phyloP scores from a whole-genome alignment of 2,329 filamentous ascomycete genomes.

The Fusarium solani-melongenae region DNA sequence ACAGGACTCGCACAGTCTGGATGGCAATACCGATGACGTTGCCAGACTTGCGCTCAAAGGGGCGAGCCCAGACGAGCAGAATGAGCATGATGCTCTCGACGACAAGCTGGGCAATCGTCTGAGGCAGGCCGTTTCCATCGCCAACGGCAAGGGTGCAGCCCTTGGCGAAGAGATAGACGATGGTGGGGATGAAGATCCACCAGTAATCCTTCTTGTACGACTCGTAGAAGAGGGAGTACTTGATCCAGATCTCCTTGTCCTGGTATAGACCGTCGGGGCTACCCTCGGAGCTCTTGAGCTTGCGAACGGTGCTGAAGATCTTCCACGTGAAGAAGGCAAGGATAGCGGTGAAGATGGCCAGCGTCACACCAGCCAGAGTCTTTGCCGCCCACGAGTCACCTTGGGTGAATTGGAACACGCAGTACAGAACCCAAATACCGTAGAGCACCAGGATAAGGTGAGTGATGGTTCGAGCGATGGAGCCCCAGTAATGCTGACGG shows the following conservation, averaged over 20 bases:
- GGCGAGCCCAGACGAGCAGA: constrained; percentile 84
- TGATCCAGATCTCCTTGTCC: constrained; percentile 89
- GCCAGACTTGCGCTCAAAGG: constrained; percentile 86
- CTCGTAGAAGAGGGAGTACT: constrained; percentile 98
- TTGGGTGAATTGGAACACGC: constrained; percentile 92
- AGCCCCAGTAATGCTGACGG: constrained; percentile 96
- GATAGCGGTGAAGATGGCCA: constrained; percentile 82
- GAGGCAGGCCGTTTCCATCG: constrained; percentile 85
- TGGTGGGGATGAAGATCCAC: constrained; percentile 94
- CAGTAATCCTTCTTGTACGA: constrained; percentile 94
- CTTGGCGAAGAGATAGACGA: constrained; percentile 91
- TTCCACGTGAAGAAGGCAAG: constrained; percentile 86
- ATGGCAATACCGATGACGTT: constrained; percentile 96
- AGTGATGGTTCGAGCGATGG: constrained; percentile 88
- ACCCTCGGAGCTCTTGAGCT: constrained; percentile 80
- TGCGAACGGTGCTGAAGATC: constrained; percentile 81
- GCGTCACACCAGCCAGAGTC: constrained; percentile 81
- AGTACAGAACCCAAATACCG: constrained; percentile 95
- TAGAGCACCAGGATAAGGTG: constrained; percentile 92
- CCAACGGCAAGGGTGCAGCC: constrained; percentile 86
- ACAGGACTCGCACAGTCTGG: constrained; percentile 87
- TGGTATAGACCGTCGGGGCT: constrained; percentile 81
- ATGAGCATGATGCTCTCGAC: constrained; percentile 84
- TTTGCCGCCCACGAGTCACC: constrained; percentile 97
- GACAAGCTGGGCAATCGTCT: constrained; percentile 82